These are phyloP conservation scores for Phlebiopsis gigantea DNA, from an alignment of 768 basidiomycete species.

Conservation along the genomic window DNA sequence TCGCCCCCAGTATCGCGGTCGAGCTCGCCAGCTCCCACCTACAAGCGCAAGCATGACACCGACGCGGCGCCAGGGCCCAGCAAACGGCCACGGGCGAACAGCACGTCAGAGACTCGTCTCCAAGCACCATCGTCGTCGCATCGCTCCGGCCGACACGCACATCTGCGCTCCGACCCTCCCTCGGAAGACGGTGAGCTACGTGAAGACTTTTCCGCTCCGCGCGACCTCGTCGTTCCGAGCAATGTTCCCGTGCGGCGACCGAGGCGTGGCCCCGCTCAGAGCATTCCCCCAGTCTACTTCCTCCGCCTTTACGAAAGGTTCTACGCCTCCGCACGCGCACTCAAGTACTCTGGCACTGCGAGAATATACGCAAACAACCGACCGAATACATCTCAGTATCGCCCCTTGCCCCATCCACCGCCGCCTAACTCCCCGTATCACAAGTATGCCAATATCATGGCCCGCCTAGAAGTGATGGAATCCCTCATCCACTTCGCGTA, in stretches of 20 bases:
- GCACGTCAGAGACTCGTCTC: slow-evolving; percentile 13
- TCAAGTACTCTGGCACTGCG: slow-evolving; percentile 82
- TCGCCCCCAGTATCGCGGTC: slow-evolving; percentile 41
- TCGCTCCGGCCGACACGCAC: slow-evolving; percentile 24
- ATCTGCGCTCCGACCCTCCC: slow-evolving; percentile 32
- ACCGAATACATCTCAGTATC: slow-evolving; percentile 28
- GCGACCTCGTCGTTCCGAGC: slow-evolving; percentile 1
- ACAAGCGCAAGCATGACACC: slow-evolving; percentile 34
- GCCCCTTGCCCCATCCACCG: slow-evolving; percentile 59
- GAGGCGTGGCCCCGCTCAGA: slow-evolving; percentile 40
- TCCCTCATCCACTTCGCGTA: slow-evolving; percentile 82
- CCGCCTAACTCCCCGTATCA: slow-evolving; percentile 65
- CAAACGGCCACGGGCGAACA: slow-evolving; percentile 29
- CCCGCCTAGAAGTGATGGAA: slow-evolving; percentile 75
- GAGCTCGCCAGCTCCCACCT: slow-evolving; percentile 33
- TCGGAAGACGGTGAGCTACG: slow-evolving; percentile 43
- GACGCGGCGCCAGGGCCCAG: slow-evolving; percentile 22
- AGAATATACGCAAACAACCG: slow-evolving; percentile 54
- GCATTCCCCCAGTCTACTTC: slow-evolving; percentile 35
- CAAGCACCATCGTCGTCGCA: slow-evolving; percentile 22
- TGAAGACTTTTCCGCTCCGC: slow-evolving; percentile 28
- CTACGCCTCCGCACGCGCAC: slow-evolving; percentile 60
- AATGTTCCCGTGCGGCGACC: slow-evolving; percentile 61
- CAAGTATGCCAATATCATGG: slow-evolving; percentile 69
- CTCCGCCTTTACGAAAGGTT: slow-evolving; percentile 66